Base-by-base conservation (phyloP, 345 rosid species). In the Hibiscus syriacus region DNA sequence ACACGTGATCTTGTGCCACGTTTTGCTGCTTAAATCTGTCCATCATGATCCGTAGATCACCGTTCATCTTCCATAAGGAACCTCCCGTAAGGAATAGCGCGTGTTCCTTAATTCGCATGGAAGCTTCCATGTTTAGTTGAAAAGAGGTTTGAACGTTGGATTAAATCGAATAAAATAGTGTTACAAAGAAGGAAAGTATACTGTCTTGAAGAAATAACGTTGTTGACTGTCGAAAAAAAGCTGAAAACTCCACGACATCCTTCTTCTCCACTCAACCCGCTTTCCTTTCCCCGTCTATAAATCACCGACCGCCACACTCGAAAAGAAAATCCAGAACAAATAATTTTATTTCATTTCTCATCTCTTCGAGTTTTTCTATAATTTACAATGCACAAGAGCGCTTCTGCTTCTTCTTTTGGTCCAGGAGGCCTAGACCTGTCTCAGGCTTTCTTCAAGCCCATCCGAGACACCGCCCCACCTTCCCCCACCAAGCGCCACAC, bases 371-470 rank as follows among this genome's bases (percentile, higher is more conserved):
- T n/a, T 6, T 41, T 25, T 53, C 20, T 11, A 49, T 27, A 27
- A 19, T 6, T 1, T 12, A 66, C 64, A 20, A 93, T 93, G 94
- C 81, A 89, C 36, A 82, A 84, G 64, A 79, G 66, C 10, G 39
- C 72, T 61, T 87, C 98, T 30, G 43, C 69, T 38, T 76, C 96
- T 7, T 76, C 90, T 0, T 63, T 82, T 10, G 97, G 97, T 53
- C 92, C 96, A 0, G 85, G 70, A 4, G 96, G 91, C 2, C 73
- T 93, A 0, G 92, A 90, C 77, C 79, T 93, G 0, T 49, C 86
- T 50, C 76, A 73, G n/a, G 70, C 76, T 80, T 90, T 90, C 80
- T 90, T 93, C 87, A 81, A 78, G 67, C 86, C 88, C 69, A 84
- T 90, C 70, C 74, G 66, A 9, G 74, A 79, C 72, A 41, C 88